Conservation (phyloP, 345 rosid species). For the Streptanthus diversifolius region DNA sequence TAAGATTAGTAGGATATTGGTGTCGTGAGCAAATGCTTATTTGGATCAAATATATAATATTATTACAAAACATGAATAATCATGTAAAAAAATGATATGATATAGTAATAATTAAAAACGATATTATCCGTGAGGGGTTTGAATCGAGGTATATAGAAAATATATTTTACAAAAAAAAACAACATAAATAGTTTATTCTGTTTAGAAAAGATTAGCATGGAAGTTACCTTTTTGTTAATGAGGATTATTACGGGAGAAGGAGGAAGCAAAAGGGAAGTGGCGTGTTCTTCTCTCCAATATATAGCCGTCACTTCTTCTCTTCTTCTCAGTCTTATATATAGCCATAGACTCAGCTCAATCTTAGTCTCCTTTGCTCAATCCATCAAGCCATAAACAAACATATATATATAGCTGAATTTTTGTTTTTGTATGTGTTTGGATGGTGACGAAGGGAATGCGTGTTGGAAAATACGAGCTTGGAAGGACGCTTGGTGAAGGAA, state of each 20-base stretch:
- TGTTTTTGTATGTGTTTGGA: background rate
- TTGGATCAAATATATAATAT: background rate
- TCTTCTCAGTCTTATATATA: constrained; percentile 1
- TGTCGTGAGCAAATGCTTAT: background rate
- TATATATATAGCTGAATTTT: too few species aligned
- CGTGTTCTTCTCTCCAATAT: constrained; percentile 9
- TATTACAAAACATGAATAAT: background rate
- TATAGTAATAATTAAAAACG: background rate
- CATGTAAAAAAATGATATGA: background rate
- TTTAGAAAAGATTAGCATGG: background rate
- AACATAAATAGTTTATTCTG: background rate
- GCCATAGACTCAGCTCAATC: background rate
- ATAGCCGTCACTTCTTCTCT: background rate
- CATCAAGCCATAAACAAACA: too few species aligned
- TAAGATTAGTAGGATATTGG: background rate
- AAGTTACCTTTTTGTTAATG: background rate
- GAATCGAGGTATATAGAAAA: background rate
- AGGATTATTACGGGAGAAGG: background rate
- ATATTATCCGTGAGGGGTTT: background rate
- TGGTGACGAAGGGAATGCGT: constrained; percentile 53
- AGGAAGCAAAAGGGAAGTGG: constrained; percentile 18
- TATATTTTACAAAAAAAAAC: background rate
- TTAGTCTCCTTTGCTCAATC: background rate
- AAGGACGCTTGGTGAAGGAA: constrained; percentile 82
- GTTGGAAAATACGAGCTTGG: constrained; percentile 86